Base-by-base conservation (phyloP, 2,329 filamentous ascomycete species). In the Pseudocercospora musae region DNA sequence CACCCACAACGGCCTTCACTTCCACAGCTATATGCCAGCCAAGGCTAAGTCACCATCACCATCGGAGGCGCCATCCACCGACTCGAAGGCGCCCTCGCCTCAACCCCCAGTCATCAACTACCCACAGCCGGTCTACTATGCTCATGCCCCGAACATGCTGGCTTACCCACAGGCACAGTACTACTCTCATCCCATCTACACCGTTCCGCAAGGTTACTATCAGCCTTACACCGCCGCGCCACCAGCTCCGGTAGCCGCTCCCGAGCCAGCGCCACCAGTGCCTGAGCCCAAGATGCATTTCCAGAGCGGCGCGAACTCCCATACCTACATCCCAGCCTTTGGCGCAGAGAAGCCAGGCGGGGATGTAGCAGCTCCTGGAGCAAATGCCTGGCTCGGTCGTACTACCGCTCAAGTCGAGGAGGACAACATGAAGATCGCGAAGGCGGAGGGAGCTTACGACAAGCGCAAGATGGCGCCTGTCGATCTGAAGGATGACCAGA, bases 361-460 rank as follows among this genome's bases (percentile, higher is more conserved):
- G 10, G 48, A 40, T 15, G 57, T 48, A 18, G 40, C 49, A 7
- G 58, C 31, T 15, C 63, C 60, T 6, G 57, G 62, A 50, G 52
- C 65, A 20, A 69, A 68, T 56, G 64, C 66, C 60, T 77, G 74
- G 74, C 62, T 72, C 56, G 75, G 75, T 20, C 74, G 75, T 58
- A 75, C 73, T 50, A 75, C 72, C 55, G 70, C 69, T 23, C 69
- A 77, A 59, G 74, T 77, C 50, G 71, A 75, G 23, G 74, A 76
- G 53, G 75, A 77, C 66, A 77, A 77, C 59, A 71, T 72, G 68
- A 74, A 73, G 63, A 73, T 76, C 29, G 75, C 75, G 13, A 68
- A 69, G 49, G 62, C 64, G 27, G 74, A 76, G 64, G 71, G 71
- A 10, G 73, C 70, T 29, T 73, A 72, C 62, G 71, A 72, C 27